Evolutionary conservation across 148 eudicot species (phyloP).

Genomic region (Cornus kousa): DNA sequence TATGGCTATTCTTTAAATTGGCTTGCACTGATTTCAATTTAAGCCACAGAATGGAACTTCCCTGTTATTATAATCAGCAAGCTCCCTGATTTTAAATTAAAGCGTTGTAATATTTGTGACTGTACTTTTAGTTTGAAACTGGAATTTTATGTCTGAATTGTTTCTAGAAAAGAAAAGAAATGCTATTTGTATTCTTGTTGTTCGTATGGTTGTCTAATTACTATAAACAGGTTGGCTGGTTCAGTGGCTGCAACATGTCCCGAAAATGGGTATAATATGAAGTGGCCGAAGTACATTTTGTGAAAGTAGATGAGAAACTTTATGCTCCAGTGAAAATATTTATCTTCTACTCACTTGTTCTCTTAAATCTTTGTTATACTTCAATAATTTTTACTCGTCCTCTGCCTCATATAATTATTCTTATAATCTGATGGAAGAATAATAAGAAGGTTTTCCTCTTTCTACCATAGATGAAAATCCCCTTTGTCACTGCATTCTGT

Average conservation of each 20-base stretch:
- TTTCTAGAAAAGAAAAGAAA: not conserved
- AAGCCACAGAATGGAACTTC: not conserved
- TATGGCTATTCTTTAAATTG: not conserved
- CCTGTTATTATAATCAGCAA: not conserved
- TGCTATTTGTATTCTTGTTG: not conserved
- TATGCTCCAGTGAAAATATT: not conserved
- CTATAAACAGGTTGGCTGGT: not conserved
- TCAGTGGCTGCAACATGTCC: not conserved
- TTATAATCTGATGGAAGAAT: too few species aligned
- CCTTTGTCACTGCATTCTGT: too few species aligned
- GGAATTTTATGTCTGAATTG: not conserved
- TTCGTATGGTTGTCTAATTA: slow-evolving; percentile 1
- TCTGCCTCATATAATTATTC: not conserved
- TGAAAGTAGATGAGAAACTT: not conserved
- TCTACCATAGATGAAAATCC: too few species aligned
- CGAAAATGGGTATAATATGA: not conserved
- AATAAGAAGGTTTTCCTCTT: too few species aligned
- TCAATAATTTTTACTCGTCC: not conserved
- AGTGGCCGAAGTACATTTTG: not conserved
- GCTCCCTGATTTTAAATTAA: not conserved
- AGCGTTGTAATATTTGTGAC: not conserved
- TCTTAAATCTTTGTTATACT: not conserved
- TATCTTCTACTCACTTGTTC: not conserved
- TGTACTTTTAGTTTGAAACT: not conserved
- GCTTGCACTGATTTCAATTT: not conserved